Percentiles rank a stretch among this genome's conserved stretches.
Evolutionary conservation across 768 basidiomycete species (phyloP).

Genomic region (Boletus huronensis): DNA sequence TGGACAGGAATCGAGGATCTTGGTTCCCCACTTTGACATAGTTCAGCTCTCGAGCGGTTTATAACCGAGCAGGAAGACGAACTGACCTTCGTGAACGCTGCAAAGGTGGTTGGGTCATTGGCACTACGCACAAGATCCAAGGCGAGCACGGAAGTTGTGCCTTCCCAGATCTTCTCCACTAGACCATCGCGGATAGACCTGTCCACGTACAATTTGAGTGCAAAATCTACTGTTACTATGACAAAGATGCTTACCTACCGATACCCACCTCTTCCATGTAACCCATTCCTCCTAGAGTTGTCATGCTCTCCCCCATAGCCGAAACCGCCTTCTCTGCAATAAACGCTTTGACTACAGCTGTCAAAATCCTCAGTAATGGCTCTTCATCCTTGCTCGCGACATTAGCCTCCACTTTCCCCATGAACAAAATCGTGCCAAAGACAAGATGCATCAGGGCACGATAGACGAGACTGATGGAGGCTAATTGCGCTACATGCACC

Average conservation of each 20-base stretch:
- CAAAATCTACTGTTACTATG: not conserved
- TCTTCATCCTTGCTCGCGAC: conserved; percentile 48
- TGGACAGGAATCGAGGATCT: conserved; percentile 43
- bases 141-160: conserved; percentile 63
- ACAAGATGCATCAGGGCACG: conserved; percentile 61
- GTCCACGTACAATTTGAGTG: not conserved
- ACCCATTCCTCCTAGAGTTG: conserved; percentile 69
- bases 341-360: conserved; percentile 69
- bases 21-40: conserved; percentile 48
- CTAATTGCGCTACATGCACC: conserved; percentile 63
- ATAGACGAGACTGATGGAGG: conserved; percentile 57
- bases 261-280: conserved; percentile 84
- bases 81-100: conserved; percentile 50
- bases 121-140: conserved; percentile 62
- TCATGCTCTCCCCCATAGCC: conserved; percentile 74
- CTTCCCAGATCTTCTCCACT: conserved; percentile 86
- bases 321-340: conserved; percentile 57
- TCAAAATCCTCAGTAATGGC: conserved; percentile 56
- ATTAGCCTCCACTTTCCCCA: conserved; percentile 62
- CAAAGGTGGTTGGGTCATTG: conserved; percentile 40
- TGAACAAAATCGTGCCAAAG: conserved; percentile 54
- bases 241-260: conserved; percentile 40
- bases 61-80: not conserved
- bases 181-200: conserved; percentile 62
- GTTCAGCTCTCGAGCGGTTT: not conserved